A percentile compares a stretch with the other conserved stretches of the same genome.
These are phyloP conservation scores for Coccomyxa sp. DNA, from an alignment of 139 green algal species.

Conservation along the genomic window DNA sequence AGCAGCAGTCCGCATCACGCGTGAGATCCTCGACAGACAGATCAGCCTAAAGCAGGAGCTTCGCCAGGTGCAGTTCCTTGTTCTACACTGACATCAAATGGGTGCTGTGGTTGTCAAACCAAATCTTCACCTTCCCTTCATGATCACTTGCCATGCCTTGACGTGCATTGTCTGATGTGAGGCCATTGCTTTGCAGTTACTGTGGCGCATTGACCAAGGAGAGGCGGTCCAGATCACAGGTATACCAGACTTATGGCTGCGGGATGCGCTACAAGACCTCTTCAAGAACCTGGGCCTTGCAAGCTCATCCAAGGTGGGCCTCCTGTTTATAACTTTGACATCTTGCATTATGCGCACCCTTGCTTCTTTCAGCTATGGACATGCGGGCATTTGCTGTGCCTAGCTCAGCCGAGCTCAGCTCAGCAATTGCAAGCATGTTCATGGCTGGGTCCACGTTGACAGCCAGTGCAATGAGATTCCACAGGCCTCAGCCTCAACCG, in stretches of 20 bases:
- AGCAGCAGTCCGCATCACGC: neutral
- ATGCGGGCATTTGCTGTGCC: too few relatives aligned
- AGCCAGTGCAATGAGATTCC: too few relatives aligned
- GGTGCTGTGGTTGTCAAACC: neutral
- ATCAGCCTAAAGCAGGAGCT: constrained; percentile 25
- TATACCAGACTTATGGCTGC: constrained; percentile 27
- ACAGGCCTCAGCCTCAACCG: too few relatives aligned
- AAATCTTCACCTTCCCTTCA: too few relatives aligned
- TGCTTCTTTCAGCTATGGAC: too few relatives aligned
- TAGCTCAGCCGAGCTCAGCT: too few relatives aligned
- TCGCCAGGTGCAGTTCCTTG: constrained; percentile 17
- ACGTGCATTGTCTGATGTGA: neutral
- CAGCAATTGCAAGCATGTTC: too few relatives aligned
- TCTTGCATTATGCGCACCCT: constrained; percentile 12
- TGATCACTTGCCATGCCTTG: neutral
- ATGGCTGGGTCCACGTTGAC: too few relatives aligned
- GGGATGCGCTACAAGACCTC: constrained; percentile 13
- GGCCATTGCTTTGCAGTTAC: constrained; percentile 14
- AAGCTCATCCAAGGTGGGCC: constrained; percentile 10
- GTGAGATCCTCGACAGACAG: constrained; percentile 29
- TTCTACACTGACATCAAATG: neutral
- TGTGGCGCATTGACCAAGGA: constrained; percentile 30
- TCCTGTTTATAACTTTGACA: neutral
- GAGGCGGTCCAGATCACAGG: constrained; percentile 33
- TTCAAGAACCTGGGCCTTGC: constrained; percentile 36